A percentile compares a stretch with the other conserved stretches of the same genome.
Evolutionary conservation across 768 basidiomycete species (phyloP).

Genomic region (Punctularia strigosozonata): DNA sequence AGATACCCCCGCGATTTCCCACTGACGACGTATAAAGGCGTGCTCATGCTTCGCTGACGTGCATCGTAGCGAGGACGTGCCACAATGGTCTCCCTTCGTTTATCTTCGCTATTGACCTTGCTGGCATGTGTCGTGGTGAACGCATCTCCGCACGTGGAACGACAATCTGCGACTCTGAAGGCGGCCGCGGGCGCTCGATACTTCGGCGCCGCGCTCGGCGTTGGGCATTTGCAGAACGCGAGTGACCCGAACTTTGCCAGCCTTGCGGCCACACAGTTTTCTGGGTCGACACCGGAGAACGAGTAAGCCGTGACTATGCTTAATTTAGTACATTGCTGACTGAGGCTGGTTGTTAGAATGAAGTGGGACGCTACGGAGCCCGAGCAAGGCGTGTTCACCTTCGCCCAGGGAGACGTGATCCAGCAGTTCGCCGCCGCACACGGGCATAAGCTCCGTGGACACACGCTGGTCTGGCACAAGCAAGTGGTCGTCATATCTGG

Average conservation of each 20-base stretch:
- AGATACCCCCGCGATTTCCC: too few species aligned
- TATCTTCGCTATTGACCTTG: too few species aligned
- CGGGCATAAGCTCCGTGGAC: neutral
- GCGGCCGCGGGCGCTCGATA: constrained; percentile 1
- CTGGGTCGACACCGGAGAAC: neutral
- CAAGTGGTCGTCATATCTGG: neutral
- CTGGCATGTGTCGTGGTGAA: too few species aligned
- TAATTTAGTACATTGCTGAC: too few species aligned
- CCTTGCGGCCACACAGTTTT: neutral
- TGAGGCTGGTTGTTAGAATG: too few species aligned
- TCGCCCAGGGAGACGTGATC: constrained; percentile 30
- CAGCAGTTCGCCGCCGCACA: constrained; percentile 12
- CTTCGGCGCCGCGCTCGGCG: constrained; percentile 1
- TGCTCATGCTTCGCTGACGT: too few species aligned
- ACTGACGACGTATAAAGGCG: too few species aligned
- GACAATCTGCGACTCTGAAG: constrained; percentile 1
- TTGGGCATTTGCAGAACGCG: constrained; percentile 1
- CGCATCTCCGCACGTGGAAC: too few species aligned
- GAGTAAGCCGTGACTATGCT: too few species aligned
- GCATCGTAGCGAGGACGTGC: too few species aligned
- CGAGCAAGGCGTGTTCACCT: constrained; percentile 32
- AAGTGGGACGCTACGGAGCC: constrained; percentile 51
- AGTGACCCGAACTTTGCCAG: constrained; percentile 2
- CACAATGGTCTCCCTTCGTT: too few species aligned
- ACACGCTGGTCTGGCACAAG: neutral